Base-by-base conservation (phyloP, 345 rosid genomes). In the Pistacia atlantica region DNA sequence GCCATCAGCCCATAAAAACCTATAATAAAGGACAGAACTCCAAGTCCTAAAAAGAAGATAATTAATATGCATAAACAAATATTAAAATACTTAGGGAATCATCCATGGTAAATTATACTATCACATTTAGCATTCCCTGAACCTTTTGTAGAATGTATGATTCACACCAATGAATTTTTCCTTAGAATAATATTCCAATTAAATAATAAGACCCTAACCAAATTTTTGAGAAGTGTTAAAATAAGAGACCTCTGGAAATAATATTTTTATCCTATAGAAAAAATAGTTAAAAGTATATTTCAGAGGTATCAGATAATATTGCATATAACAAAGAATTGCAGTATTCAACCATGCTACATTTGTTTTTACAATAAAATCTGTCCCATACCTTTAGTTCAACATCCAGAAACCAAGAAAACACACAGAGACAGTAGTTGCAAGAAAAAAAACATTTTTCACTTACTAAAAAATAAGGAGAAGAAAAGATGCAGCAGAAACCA, bases 341-440 rank as follows among this genome's bases (percentile, higher is more conserved):
- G 56, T 20, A 67, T 28, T 49, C 42, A 25, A 68, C 58, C 42
- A 25, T 28, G 42, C 20, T 49, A 14, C 42, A 16, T 54, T 25
- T 1, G 37, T 48, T 67, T 67, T 35, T 67, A 67, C 11, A 10
- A 2, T 37, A 67, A 8, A 20, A 12, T 67, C 11, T 45, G 37
- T 67, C 70, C 70, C 70, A 46, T 67, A 20, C 46, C n/a, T 48
- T 22, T 25, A 20, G 37, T 13, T 67, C 71, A 45, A 52, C 56
- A 48, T 48, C 54, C 17, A 2, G 57, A 48, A 49, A 67, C n/a
- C 37, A 25, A 46, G 56, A 45, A 22, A 54, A 28, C n/a, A 42
- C 9, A 18, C 37, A 20, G 38, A 25, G 57, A 12, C 33, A 6
- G 17, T 22, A 48, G 20, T 66, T 66, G 35, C 31, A 66, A 25